Evolutionary conservation across 805 yeast species (phyloP).

Genomic region (Zygotorulaspora danielsina): DNA sequence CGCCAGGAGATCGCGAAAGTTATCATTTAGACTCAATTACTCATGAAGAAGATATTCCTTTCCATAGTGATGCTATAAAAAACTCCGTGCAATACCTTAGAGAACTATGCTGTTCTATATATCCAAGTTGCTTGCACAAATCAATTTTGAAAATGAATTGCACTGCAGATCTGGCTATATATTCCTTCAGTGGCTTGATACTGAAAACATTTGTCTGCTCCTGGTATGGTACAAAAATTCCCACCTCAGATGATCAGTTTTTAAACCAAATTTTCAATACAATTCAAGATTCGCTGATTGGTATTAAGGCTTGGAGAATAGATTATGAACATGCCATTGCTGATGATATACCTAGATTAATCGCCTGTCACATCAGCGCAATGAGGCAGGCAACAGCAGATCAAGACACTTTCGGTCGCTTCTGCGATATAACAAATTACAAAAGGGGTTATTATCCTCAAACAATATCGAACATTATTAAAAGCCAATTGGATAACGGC

Average conservation of each 20-base stretch:
- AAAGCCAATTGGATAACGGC: conserved; percentile 9
- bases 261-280: conserved; percentile 17
- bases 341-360: conserved; percentile 29
- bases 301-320: conserved; percentile 6
- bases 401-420: conserved; percentile 9
- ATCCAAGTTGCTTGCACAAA: conserved; percentile 20
- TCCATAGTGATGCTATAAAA: conserved; percentile 16
- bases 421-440: conserved; percentile 14
- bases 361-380: conserved; percentile 21
- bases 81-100: conserved; percentile 26
- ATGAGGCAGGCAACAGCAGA: conserved; percentile 3
- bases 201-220: conserved; percentile 26
- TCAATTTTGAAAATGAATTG: conserved; percentile 12
- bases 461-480: conserved; percentile 14
- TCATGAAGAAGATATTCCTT: conserved; percentile 19
- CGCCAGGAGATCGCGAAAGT: not conserved
- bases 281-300: conserved; percentile 12
- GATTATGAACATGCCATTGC: conserved; percentile 18
- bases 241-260: conserved; percentile 26
- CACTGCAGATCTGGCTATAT: conserved; percentile 17
- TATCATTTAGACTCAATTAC: too few relatives aligned
- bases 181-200: conserved; percentile 27
- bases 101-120: conserved; percentile 27
- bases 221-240: conserved; percentile 35
- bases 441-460: conserved; percentile 19